Conservation (phyloP, 2,329 filamentous ascomycete species). For the Ilyonectria sp. region DNA sequence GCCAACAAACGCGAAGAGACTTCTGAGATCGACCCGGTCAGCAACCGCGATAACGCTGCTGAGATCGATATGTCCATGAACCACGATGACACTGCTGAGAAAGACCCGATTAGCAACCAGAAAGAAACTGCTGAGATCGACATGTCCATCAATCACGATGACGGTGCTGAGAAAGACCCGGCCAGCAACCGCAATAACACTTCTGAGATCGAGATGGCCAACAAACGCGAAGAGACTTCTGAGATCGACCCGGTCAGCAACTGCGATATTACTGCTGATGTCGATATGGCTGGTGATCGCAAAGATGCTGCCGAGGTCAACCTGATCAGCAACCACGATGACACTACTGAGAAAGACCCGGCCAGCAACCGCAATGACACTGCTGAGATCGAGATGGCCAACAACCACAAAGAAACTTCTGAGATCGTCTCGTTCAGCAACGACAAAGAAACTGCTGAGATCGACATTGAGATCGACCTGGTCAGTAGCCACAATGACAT, state of each 20-base stretch:
- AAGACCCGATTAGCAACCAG: not conserved
- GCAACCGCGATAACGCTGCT: not conserved
- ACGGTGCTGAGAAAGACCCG: not conserved
- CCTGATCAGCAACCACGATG: not conserved
- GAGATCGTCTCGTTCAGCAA: not conserved
- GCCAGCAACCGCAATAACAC: not conserved
- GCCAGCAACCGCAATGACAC: not conserved
- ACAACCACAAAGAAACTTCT: not conserved
- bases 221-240: no score
- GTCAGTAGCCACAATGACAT: not conserved
- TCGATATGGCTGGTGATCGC: not conserved
- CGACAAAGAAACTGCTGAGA: not conserved
- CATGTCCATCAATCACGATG: not conserved
- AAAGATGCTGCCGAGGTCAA: not conserved
- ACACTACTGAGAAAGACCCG: not conserved
- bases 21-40: no score
- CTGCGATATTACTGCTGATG: not conserved
- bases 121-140: not conserved
- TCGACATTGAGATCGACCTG: not conserved
- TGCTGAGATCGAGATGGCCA: not conserved
- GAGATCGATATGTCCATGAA: not conserved
- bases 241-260: not conserved
- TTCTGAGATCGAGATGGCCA: not conserved
- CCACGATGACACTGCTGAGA: not conserved
- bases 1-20: not conserved